Base-by-base conservation (phyloP, 2,329 filamentous ascomycete genomes). In the Cryphonectria radicalis region DNA sequence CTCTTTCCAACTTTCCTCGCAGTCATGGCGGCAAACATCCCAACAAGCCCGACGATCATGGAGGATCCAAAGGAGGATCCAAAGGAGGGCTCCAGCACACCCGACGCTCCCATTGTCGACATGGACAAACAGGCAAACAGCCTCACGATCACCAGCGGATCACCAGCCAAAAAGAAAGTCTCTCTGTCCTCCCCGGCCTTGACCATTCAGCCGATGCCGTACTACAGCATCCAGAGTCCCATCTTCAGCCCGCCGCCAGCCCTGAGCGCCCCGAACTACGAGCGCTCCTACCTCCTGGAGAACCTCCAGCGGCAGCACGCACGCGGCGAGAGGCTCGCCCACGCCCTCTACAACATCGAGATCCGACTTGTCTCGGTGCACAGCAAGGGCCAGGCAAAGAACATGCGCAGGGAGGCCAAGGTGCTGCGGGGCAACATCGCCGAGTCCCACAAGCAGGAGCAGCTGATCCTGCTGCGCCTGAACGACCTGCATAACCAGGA, bases 401-500 rank as follows among this genome's bases (percentile, higher is more conserved):
- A 71, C 50, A 70, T 82, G 14, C 80, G 80, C 46, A 87, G 86
- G 72, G 79, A 84, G 55, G 76, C 84, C 5, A 77, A 78, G 2
- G 79, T 83, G 69, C 72, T 88, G 14, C 82, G 78, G 63, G 78
- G 78, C 66, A 82, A 82, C 70, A 81, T 89, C 43, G 76, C 78
- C n/a, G 80, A 84, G 60, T 82, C 81, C 0, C 82, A 82, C 3
- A 79, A 82, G 67, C 84, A 88, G 74, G 84, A 89, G 74, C 82
- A 79, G 68, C 74, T 79, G 22, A 82, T 88, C 8, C 76, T 85
- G 55, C 70, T 79, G 22, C 80, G 86, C 3, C 78, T 89, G n/a
- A 79, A 82, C 17, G 86, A 89, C 70, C 74, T 89, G 19, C 80
- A 83, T 46, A 77, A 84, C 22, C 86, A 89, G 76, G 82, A 86